Conservation (phyloP, 2,329 filamentous ascomycete genomes). For the Aspergillus quadricinctus region DNA sequence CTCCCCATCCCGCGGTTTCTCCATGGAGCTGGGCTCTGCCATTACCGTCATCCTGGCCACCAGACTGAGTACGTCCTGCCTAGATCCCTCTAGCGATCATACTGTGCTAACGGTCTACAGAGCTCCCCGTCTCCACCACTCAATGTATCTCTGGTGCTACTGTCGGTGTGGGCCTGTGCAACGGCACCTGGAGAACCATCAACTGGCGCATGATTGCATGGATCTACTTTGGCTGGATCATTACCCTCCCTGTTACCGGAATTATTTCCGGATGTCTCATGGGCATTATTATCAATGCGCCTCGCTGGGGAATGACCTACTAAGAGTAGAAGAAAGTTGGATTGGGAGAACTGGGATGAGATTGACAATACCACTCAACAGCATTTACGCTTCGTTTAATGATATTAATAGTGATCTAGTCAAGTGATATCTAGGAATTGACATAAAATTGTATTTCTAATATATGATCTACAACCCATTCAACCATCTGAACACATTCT, state of each 20-base stretch:
- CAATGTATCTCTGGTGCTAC: constrained; percentile 18
- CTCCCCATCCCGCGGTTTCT: constrained; percentile 16
- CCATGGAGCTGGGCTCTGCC: constrained; percentile 16
- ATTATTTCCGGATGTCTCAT: constrained; percentile 14
- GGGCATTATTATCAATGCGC: constrained; percentile 16
- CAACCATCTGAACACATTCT: no score
- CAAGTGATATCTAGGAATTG: background rate
- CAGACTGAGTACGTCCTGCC: constrained; percentile 7
- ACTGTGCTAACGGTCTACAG: background rate
- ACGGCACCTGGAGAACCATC: constrained; percentile 16
- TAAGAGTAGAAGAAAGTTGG: background rate
- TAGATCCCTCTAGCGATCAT: background rate
- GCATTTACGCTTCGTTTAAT: background rate
- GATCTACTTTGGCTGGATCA: constrained; percentile 19
- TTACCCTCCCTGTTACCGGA: constrained; percentile 13
- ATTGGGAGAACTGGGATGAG: background rate
- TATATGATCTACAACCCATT: no score
- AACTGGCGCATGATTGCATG: constrained; percentile 19
- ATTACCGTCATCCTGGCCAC: constrained; percentile 16
- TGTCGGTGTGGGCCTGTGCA: constrained; percentile 17
- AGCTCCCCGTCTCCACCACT: constrained; percentile 16
- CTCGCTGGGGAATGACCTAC: constrained; percentile 11
- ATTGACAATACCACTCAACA: background rate
- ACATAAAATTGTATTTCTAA: background rate
- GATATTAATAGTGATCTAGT: background rate